Percentiles rank a stretch among this genome's conserved stretches.
Conservation (phyloP, 1,284 basidiomycete genomes). For the Cryptococcus sp. region DNA sequence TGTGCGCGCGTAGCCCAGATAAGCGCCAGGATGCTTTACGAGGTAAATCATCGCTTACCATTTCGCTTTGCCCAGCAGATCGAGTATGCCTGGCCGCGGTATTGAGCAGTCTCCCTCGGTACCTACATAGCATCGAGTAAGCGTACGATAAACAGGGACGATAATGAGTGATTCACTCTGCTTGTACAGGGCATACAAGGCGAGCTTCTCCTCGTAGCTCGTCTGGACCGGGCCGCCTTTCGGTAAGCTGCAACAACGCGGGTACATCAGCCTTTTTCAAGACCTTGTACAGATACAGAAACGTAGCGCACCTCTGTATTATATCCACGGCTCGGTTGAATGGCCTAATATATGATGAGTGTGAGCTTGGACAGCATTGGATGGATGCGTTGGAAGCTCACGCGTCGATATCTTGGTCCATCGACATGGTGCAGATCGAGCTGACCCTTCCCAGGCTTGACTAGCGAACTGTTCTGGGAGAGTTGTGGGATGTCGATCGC, state of each 20-base stretch:
- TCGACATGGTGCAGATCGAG: background rate
- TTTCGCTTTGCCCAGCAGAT: constrained; percentile 91
- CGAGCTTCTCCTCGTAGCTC: constrained; percentile 92
- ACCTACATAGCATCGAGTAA: constrained; percentile 19
- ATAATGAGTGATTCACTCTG: constrained; percentile 64
- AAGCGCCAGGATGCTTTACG: constrained; percentile 4
- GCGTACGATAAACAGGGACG: background rate
- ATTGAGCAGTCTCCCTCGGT: constrained; percentile 47
- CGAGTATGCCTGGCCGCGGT: constrained; percentile 46
- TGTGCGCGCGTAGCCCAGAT: constrained; percentile 43
- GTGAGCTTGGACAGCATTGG: background rate
- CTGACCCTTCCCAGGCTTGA: background rate
- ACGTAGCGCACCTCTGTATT: constrained; percentile 63
- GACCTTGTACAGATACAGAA: no score
- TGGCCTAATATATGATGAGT: constrained; percentile 56
- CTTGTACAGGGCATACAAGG: constrained; percentile 93
- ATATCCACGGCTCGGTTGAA: constrained; percentile 95
- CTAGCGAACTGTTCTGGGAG: no score
- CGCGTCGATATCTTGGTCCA: constrained; percentile 8
- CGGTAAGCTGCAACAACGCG: constrained; percentile 61
- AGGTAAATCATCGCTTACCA: constrained; percentile 60
- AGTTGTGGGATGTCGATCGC: no score
- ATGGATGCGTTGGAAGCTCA: background rate
- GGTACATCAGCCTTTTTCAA: background rate
- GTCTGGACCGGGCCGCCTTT: constrained; percentile 96